Conservation (phyloP, 2,329 filamentous ascomycete genomes). For the Tolypocladium sp. region DNA sequence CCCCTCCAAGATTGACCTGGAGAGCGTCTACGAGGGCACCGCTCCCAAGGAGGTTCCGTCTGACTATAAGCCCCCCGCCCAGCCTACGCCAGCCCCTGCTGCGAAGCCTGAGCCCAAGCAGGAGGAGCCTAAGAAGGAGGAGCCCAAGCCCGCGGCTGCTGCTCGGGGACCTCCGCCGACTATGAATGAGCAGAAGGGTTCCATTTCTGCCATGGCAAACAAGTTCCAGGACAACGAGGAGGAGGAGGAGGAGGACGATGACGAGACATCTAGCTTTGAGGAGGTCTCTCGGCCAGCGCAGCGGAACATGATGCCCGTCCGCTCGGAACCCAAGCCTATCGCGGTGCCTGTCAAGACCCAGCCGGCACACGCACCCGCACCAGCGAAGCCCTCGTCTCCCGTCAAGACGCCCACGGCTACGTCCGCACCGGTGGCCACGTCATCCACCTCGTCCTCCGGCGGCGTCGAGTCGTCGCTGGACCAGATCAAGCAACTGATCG, state of each 20-base stretch:
- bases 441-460: conserved; percentile 18
- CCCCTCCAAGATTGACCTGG: conserved; percentile 87
- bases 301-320: conserved; percentile 35
- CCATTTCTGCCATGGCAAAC: conserved; percentile 74
- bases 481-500: conserved; percentile 69
- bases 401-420: conserved; percentile 15
- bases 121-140: conserved; percentile 43
- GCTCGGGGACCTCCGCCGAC: conserved; percentile 47
- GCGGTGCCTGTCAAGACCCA: conserved; percentile 22
- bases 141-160: conserved; percentile 39
- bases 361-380: conserved; percentile 9
- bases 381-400: conserved; percentile 22
- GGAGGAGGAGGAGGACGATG: conserved; percentile 52
- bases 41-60: conserved; percentile 68
- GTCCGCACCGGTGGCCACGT: conserved; percentile 18
- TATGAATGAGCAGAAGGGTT: conserved; percentile 77
- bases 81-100: conserved; percentile 32
- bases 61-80: conserved; percentile 52
- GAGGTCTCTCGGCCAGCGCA: conserved; percentile 70
- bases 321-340: conserved; percentile 30
- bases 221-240: conserved; percentile 75
- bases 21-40: conserved; percentile 80
- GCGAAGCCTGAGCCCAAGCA: conserved; percentile 26
- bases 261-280: conserved; percentile 76
- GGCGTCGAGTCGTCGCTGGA: conserved; percentile 56